Base-by-base conservation (phyloP, 2,329 filamentous ascomycete genomes). In the Microsporum ferrugineum region DNA sequence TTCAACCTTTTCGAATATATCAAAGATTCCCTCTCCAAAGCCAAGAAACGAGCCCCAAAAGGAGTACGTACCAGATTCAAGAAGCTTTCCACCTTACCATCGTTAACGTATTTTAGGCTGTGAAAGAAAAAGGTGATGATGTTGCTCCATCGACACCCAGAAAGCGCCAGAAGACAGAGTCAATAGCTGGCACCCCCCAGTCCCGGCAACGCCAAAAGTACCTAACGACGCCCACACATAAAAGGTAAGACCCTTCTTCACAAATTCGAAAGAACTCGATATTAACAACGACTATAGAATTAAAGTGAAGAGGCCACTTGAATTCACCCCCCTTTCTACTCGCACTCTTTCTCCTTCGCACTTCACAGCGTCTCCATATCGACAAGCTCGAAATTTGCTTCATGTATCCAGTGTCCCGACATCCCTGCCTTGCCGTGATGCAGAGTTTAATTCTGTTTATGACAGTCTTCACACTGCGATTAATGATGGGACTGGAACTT, bases 261-360 rank as follows among this genome's bases (percentile, higher is more conserved):
- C 8, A 23, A 17, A 34, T 3, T 14, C 5, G 29, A 27, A 45
- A 7, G n/a, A 2, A 12, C 5, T 33, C 33, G 27, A 12, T 5
- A n/a, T n/a, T 53, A 53, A 53, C 27, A 3, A 38, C 5, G 2
- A 56, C 2, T 29, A 62, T 60, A 79, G 80, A 63, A 85, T 90
- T 43, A 75, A 88, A 43, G 77, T 92, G 47, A 95, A 95, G 72
- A 96, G 91, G 69, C 88, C 89, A 3, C 82, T 99, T 39, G 91
- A 96, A 70, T 97, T 97, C 69, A 99, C 94, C 0, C 94, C 94
- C 0, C 78, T 99, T n/a, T 91, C 90, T 5, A 96, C 90, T 12
- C 87, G 94, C 43, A 82, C 88, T 23, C 81, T 99, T 2, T 89
- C 89, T 0, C 88, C 89, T 3, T 82, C 82, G 38, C 84, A 88